A percentile compares a stretch with the other conserved stretches of the same genome.
Evolutionary conservation across 805 yeast genomes (phyloP).

Genomic region (Candida gorgasii): DNA sequence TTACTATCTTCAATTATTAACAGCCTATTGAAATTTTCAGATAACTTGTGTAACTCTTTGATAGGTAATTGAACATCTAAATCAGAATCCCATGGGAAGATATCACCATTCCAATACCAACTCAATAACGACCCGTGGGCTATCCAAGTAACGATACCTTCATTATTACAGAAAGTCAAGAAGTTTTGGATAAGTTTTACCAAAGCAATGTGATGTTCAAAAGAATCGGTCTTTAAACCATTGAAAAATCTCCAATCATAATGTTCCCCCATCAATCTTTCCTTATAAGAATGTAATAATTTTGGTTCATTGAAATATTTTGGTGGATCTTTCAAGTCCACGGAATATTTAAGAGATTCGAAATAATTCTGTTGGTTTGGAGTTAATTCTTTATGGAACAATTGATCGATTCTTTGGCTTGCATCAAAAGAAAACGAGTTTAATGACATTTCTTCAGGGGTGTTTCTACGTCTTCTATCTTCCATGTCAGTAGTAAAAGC

Average conservation of each 20-base stretch:
- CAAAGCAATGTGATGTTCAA: constrained; percentile 37
- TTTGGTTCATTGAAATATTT: constrained; percentile 36
- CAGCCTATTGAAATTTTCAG: constrained; percentile 50
- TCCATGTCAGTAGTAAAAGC: background rate
- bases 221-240: constrained; percentile 26
- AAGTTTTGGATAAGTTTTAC: constrained; percentile 56
- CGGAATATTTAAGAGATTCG: constrained; percentile 20
- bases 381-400: constrained; percentile 14
- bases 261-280: constrained; percentile 30
- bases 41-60: constrained; percentile 44
- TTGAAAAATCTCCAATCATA: constrained; percentile 43
- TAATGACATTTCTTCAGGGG: background rate
- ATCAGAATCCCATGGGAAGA: constrained; percentile 69
- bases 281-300: constrained; percentile 17
- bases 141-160: constrained; percentile 56
- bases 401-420: constrained; percentile 14
- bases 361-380: constrained; percentile 22
- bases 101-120: constrained; percentile 64
- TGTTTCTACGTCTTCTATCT: constrained; percentile 7
- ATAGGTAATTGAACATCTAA: constrained; percentile 65
- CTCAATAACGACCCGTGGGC: constrained; percentile 68
- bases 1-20: constrained; percentile 46
- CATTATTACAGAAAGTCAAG: constrained; percentile 46
- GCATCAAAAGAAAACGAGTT: constrained; percentile 27
- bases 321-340: constrained; percentile 19